phyloP scores from a whole-genome alignment of 371 early-diverging fungal species.

The Mucor indicus region DNA sequence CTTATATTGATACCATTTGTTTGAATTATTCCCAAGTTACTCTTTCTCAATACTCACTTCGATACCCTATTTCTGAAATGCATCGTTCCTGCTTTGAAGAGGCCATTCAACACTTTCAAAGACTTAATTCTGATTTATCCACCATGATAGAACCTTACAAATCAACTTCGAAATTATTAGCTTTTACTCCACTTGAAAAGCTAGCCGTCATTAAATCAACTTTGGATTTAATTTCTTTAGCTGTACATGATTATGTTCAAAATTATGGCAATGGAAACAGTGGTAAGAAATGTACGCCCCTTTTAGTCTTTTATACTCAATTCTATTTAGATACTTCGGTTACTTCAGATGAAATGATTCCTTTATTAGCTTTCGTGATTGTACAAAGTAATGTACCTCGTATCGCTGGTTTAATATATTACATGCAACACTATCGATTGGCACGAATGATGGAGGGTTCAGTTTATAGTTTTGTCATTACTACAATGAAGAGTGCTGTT shows the following conservation, averaged over 20 bases:
- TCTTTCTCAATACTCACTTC: constrained; percentile 36
- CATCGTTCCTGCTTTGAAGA: constrained; percentile 26
- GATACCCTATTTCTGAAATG: constrained; percentile 44
- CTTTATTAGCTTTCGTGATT: constrained; percentile 54
- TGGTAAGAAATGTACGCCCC: constrained; percentile 5
- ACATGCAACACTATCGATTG: constrained; percentile 54
- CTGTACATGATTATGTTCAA: constrained; percentile 31
- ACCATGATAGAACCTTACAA: not conserved
- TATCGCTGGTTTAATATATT: constrained; percentile 54
- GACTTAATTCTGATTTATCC: constrained; percentile 26
- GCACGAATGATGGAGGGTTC: constrained; percentile 47
- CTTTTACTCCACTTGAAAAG: constrained; percentile 51
- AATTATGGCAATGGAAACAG: constrained; percentile 14
- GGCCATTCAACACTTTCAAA: constrained; percentile 31
- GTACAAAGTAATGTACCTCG: constrained; percentile 50
- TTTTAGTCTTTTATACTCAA: not conserved
- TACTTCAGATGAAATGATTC: constrained; percentile 64
- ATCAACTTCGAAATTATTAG: constrained; percentile 17
- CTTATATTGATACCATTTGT: constrained; percentile 33
- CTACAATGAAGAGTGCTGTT: constrained; percentile 51
- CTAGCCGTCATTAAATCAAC: constrained; percentile 33
- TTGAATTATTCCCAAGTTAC: constrained; percentile 32
- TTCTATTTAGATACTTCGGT: constrained; percentile 35
- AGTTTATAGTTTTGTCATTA: constrained; percentile 51
- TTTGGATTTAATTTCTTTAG: constrained; percentile 36